Evolutionary conservation across 2,329 filamentous ascomycete genomes (phyloP).

Genomic region (Biscogniauxia mediterranea): DNA sequence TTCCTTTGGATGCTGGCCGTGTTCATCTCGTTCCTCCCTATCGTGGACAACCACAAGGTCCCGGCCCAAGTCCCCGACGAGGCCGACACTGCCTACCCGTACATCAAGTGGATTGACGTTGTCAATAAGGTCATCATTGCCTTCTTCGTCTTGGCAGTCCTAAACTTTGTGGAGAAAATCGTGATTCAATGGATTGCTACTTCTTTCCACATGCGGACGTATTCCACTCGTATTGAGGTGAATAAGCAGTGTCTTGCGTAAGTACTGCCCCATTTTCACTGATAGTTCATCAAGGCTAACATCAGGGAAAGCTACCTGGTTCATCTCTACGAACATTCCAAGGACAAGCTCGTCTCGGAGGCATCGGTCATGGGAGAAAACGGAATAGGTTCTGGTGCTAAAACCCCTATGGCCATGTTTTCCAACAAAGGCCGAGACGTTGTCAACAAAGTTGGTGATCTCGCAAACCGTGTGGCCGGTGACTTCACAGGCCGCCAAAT

Average conservation of each 20-base stretch:
- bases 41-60: slow-evolving; percentile 61
- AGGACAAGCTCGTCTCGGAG: slow-evolving; percentile 63
- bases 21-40: slow-evolving; percentile 81
- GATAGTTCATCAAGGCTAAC: slow-evolving; percentile 46
- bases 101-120: slow-evolving; percentile 68
- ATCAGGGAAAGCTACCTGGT: slow-evolving; percentile 44
- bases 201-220: slow-evolving; percentile 87
- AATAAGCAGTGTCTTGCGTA: slow-evolving; percentile 82
- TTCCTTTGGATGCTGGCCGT: slow-evolving; percentile 93
- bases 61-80: slow-evolving; percentile 31
- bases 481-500: slow-evolving; percentile 82
- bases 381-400: slow-evolving; percentile 54
- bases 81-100: slow-evolving; percentile 46
- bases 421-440: slow-evolving; percentile 73
- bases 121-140: slow-evolving; percentile 85
- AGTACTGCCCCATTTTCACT: slow-evolving; percentile 52
- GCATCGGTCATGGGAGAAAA: slow-evolving; percentile 49
- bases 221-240: slow-evolving; percentile 83
- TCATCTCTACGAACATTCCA: slow-evolving; percentile 66
- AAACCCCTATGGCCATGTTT: slow-evolving; percentile 72
- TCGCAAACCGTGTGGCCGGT: slow-evolving; percentile 75
- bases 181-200: slow-evolving; percentile 93
- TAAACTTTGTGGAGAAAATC: slow-evolving; percentile 91
- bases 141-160: slow-evolving; percentile 72
- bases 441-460: slow-evolving; percentile 77